These are phyloP conservation scores for Teunomyces tritomae DNA, from an alignment of 805 yeast species.

Conservation along the genomic window DNA sequence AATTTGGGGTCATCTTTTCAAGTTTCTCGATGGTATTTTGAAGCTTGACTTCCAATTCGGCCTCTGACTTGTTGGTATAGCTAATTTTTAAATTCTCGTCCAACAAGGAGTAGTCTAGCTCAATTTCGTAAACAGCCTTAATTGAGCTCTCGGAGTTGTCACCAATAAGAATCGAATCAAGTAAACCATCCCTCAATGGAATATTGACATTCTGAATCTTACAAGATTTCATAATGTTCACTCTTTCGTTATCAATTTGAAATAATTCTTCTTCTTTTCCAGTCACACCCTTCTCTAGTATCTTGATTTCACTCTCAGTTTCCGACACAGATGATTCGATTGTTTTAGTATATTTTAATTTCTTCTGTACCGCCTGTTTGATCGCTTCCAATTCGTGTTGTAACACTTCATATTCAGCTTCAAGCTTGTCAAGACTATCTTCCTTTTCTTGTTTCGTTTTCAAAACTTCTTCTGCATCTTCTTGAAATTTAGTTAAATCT, in stretches of 20 bases:
- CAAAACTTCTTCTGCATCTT: constrained; percentile 27
- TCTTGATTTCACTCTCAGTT: constrained; percentile 27
- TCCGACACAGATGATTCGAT: constrained; percentile 38
- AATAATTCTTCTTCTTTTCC: constrained; percentile 53
- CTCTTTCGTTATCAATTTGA: constrained; percentile 52
- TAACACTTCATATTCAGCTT: constrained; percentile 27
- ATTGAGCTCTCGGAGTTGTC: constrained; percentile 40
- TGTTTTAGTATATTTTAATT: constrained; percentile 28
- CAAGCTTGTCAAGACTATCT: constrained; percentile 19
- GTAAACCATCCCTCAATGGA: constrained; percentile 60
- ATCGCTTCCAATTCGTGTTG: background rate
- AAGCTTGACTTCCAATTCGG: constrained; percentile 29
- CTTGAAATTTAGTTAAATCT: constrained; percentile 37
- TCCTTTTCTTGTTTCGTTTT: constrained; percentile 30
- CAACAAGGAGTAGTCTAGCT: constrained; percentile 52
- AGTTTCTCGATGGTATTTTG: constrained; percentile 40
- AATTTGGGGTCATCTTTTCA: constrained; percentile 67
- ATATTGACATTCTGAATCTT: constrained; percentile 66
- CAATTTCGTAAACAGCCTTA: constrained; percentile 45
- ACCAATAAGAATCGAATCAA: constrained; percentile 61
- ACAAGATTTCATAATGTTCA: constrained; percentile 63
- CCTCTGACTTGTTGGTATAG: constrained; percentile 38
- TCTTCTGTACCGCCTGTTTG: constrained; percentile 9
- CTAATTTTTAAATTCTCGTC: constrained; percentile 42
- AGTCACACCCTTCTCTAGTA: constrained; percentile 31